These are phyloP conservation scores for Rutstroemia sp. DNA, from an alignment of 2,329 filamentous ascomycete species.

Conservation along the genomic window DNA sequence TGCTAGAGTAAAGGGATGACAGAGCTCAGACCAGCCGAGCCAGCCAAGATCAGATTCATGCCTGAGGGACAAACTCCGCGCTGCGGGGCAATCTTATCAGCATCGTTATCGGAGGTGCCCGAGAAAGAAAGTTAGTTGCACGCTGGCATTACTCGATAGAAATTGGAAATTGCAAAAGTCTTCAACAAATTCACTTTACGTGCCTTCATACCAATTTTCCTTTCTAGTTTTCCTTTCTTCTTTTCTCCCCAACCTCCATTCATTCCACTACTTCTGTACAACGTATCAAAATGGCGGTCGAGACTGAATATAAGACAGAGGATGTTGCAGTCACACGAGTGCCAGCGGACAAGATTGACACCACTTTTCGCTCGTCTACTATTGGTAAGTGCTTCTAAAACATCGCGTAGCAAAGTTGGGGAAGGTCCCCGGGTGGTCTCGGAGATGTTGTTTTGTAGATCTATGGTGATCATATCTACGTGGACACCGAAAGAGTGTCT, in stretches of 20 bases:
- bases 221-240: not conserved
- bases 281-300: slow-evolving; percentile 24
- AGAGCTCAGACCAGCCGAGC: too few relatives aligned
- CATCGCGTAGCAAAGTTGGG: not conserved
- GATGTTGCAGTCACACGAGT: slow-evolving; percentile 42
- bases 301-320: slow-evolving; percentile 49
- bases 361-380: slow-evolving; percentile 51
- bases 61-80: too few relatives aligned
- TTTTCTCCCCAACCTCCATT: not conserved
- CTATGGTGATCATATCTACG: too few relatives aligned
- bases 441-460: too few relatives aligned
- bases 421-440: too few relatives aligned
- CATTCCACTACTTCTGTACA: not conserved
- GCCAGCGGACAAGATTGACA: slow-evolving; percentile 48
- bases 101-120: slow-evolving; percentile 12
- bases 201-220: not conserved
- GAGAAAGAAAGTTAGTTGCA: not conserved
- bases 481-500: too few relatives aligned
- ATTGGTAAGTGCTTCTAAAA: slow-evolving; percentile 43
- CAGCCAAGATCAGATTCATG: too few relatives aligned
- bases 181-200: not conserved
- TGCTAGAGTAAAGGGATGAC: too few relatives aligned
- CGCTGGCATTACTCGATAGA: slow-evolving; percentile 22
- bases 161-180: slow-evolving; percentile 10
- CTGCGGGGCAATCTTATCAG: slow-evolving; percentile 12